phyloP scores from a whole-genome alignment of 345 rosid genomes.

The Turnera subulata region DNA sequence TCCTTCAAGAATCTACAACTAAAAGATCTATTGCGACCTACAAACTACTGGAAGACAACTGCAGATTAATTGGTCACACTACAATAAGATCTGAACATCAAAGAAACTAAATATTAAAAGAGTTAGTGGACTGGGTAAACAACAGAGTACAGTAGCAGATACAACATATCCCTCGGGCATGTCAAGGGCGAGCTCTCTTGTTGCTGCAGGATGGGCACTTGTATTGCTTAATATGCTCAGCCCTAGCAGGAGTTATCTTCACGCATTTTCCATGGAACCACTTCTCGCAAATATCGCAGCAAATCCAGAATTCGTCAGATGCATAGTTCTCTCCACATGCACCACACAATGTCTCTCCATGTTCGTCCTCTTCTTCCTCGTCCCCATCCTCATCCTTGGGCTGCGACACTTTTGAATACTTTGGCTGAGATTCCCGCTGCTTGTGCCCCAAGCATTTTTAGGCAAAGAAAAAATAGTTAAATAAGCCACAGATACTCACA shows the following conservation, averaged over 20 bases:
- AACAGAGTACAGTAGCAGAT: not conserved
- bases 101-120: not conserved
- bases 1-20: too few species aligned
- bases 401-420: not conserved
- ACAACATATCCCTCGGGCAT: not conserved
- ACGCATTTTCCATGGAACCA: constrained; percentile 94
- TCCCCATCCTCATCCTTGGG: constrained; percentile 53
- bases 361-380: constrained; percentile 83
- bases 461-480: too few species aligned
- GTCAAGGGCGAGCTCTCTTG: constrained; percentile 27
- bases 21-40: not conserved
- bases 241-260: constrained; percentile 80
- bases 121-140: not conserved
- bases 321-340: constrained; percentile 78
- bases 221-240: constrained; percentile 78
- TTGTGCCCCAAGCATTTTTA: not conserved
- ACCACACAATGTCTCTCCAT: constrained; percentile 77
- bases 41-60: not conserved
- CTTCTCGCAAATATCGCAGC: constrained; percentile 75
- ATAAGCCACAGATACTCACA: not conserved
- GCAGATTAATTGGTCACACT: not conserved
- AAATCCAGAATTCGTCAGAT: constrained; percentile 79
- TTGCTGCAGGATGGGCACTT: constrained; percentile 81
- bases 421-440: constrained; percentile 45
- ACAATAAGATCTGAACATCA: not conserved